A percentile compares a stretch with the other conserved stretches of the same genome.
These are phyloP conservation scores for Neoascochyta sp. DNA, from an alignment of 2,329 filamentous ascomycete genomes.

Conservation along the genomic window DNA sequence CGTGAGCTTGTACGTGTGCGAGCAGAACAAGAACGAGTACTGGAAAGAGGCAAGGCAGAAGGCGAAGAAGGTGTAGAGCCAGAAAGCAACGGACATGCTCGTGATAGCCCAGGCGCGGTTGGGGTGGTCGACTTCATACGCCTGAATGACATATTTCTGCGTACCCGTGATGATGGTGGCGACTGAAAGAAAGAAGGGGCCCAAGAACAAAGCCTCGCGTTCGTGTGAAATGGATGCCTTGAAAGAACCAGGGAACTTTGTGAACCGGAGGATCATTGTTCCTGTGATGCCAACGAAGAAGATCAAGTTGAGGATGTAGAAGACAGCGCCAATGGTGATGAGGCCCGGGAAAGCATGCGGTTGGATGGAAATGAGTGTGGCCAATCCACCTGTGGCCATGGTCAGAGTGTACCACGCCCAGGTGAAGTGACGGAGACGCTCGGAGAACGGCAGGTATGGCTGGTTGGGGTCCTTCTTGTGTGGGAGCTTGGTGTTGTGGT, in stretches of 20 bases:
- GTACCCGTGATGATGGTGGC: slow-evolving; percentile 44
- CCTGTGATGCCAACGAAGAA: slow-evolving; percentile 40
- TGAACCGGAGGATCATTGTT: slow-evolving; percentile 44
- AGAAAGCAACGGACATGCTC: slow-evolving; percentile 42
- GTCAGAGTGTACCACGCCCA: slow-evolving; percentile 49
- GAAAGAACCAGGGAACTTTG: slow-evolving; percentile 44
- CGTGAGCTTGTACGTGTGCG: slow-evolving; percentile 56
- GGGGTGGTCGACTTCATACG: slow-evolving; percentile 35
- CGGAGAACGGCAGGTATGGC: slow-evolving; percentile 25
- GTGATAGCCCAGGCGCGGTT: slow-evolving; percentile 42
- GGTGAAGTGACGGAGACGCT: slow-evolving; percentile 42
- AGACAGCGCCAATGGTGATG: slow-evolving; percentile 49
- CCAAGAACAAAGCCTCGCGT: slow-evolving; percentile 50
- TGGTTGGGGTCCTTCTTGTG: slow-evolving; percentile 34
- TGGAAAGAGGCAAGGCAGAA: slow-evolving; percentile 42
- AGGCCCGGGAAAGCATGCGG: slow-evolving; percentile 49
- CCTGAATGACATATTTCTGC: slow-evolving; percentile 35
- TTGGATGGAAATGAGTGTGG: slow-evolving; percentile 43
- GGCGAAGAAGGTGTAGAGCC: slow-evolving; percentile 43
- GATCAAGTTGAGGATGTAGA: slow-evolving; percentile 51
- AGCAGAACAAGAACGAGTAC: slow-evolving; percentile 64
- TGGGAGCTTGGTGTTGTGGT: slow-evolving; percentile 24
- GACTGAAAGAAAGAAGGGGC: slow-evolving; percentile 42
- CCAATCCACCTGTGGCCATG: slow-evolving; percentile 49
- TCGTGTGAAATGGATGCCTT: slow-evolving; percentile 48